Base-by-base conservation (phyloP, 768 basidiomycete genomes). In the Amanita thiersii region DNA sequence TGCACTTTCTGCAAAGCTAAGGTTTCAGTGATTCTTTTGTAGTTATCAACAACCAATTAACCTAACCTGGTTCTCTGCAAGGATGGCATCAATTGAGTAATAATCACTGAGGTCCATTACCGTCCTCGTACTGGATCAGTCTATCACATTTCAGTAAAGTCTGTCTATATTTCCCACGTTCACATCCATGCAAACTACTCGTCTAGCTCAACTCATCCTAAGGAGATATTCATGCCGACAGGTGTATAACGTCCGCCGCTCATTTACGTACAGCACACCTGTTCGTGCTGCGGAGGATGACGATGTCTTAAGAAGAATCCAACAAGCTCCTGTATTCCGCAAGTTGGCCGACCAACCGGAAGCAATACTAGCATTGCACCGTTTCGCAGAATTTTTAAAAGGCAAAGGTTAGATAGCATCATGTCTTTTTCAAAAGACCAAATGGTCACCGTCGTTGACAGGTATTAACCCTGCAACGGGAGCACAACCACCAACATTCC, bases 71-170 rank as follows among this genome's bases (percentile, higher is more conserved):
- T 93, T 93, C 55, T 91, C 89, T 11, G 90, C 86, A 18, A 94
- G 74, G 50, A 97, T 94, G 4, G 87, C 76, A 44, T 92, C 87
- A 40, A 94, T 75, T 0, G 87, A 91, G 60, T 86, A 94, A 59
- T 97, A 97, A 58, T 93, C 89, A 28, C 29, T 36, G 54, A 82
- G 70, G 45, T 93, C 87, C 90, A 92, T 93, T 2, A 4, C 17
- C 11, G 39, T 25, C 17, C 52, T 50, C 54, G 54, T 53, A n/a
- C n/a, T n/a, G n/a, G n/a, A n/a, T n/a, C n/a, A n/a, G n/a, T n/a
- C n/a, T n/a, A n/a, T n/a, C n/a, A n/a, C n/a, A n/a, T n/a, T n/a
- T n/a, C n/a, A n/a, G n/a, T n/a, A n/a, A n/a, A n/a, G n/a, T n/a
- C n/a, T n/a, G n/a, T n/a, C n/a, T n/a, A n/a, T n/a, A n/a, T n/a